phyloP scores from a whole-genome alignment of 176 grass and related monocot genomes.

The Oryza officinalis region DNA sequence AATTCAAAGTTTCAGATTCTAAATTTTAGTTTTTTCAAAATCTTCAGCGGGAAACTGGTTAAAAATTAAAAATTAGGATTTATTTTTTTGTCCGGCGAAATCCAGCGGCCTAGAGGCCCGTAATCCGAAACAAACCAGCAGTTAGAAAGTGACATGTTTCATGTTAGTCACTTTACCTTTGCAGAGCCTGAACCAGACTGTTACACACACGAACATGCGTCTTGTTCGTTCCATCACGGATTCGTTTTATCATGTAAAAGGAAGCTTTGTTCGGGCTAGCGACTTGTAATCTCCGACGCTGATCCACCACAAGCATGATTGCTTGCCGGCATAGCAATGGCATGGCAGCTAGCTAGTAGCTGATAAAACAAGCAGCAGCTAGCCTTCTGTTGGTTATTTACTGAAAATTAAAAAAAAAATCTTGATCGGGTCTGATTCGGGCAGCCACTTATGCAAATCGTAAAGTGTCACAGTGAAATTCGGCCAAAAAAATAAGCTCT shows the following conservation, averaged over 20 bases:
- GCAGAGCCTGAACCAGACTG: neutral
- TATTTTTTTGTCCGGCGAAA: too few species aligned
- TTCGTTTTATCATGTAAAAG: neutral
- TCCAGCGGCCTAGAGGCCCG: too few species aligned
- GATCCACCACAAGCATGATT: constrained; percentile 2
- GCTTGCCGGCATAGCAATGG: constrained; percentile 19
- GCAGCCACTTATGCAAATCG: neutral
- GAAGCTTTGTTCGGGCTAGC: neutral
- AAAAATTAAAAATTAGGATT: too few species aligned
- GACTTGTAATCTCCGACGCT: neutral
- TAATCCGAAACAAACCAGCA: too few species aligned
- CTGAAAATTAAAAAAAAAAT: neutral
- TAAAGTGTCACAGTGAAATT: neutral
- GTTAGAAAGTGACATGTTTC: too few species aligned
- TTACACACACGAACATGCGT: neutral
- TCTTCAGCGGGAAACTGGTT: too few species aligned
- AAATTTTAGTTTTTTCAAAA: too few species aligned
- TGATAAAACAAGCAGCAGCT: neutral
- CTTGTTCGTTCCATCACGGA: neutral
- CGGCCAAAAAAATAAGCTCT: neutral
- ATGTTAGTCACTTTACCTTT: too few species aligned
- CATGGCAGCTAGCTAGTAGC: neutral
- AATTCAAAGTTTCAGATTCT: too few species aligned
- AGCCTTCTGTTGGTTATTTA: neutral
- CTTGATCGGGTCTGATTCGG: neutral